Evolutionary conservation across 2,329 filamentous ascomycete genomes (phyloP), one percentile per base, ranked within the genome.

Genomic region (Sporothrix dimorphospora): DNA sequence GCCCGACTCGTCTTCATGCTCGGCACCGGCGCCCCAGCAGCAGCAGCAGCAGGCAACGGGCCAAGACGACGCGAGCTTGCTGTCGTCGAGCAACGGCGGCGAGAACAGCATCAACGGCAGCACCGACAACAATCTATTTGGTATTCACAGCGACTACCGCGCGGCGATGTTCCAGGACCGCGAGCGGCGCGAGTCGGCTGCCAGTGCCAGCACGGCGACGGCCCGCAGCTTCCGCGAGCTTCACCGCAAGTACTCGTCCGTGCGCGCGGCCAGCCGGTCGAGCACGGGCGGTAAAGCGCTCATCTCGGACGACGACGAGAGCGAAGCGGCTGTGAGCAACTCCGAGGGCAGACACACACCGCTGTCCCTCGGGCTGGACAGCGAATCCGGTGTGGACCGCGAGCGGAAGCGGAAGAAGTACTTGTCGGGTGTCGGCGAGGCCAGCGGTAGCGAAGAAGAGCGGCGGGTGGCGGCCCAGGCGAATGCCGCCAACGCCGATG

Each of bases 121-220:
- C 42, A 47, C 16, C 3, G 63, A 63, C 38, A 59, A 27, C 53
- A 69, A 59, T 47, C 27, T 55, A 0, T 63, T 51, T 14, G 65
- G 47, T 55, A 19, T 70, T 27, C 63, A 72, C 55, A 66, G 69
- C 21, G 88, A 90, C 76, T 88, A 86, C 72, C 83, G 84, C 59
- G 87, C 86, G 6, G 81, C 85, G n/a, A 78, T 86, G 6, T 79
- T 86, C 8, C 83, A 83, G 14, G 79, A 79, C 27, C 78, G 78
- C n/a, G 85, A 84, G 49, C 86, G 89, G 21, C 85, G 89, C 42
- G 87, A 84, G 55, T 93, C 91, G 1, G 82, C 86, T 19, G 87
- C 89, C 24, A 92, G 90, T 75, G 85, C 85, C 16, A 92, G 89
- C 80, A 91, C 90, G 12, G 87, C 89, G 21, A 92, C 91, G 2